phyloP scores from a whole-genome alignment of 441 rosid species.

The Bruguiera hainesii region DNA sequence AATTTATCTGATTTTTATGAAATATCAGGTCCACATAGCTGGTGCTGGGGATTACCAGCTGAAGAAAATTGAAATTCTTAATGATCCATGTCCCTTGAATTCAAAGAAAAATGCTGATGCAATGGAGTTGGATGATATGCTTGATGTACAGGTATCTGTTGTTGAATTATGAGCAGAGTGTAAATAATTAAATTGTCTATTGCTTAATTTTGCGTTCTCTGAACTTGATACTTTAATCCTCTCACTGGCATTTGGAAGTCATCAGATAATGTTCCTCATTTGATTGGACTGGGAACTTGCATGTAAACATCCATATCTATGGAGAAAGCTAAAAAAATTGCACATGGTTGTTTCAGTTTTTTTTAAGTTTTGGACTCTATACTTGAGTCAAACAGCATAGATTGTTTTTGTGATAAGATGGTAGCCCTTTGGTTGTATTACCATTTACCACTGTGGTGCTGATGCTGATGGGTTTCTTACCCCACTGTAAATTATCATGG shows the following conservation, averaged over 20 bases:
- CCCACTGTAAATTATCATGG: no score
- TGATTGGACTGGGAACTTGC: no score
- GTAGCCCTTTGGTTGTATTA: no score
- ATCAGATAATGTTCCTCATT: neutral
- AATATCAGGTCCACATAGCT: slow-evolving; percentile 72
- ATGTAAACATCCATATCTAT: no score
- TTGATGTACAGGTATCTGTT: slow-evolving; percentile 52
- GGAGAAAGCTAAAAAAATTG: no score
- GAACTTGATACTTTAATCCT: neutral
- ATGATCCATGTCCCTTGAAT: slow-evolving; percentile 71
- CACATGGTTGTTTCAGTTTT: no score
- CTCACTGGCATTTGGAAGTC: neutral
- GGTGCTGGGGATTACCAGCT: slow-evolving; percentile 94
- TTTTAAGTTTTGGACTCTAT: no score
- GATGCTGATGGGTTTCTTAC: neutral
- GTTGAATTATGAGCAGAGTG: neutral
- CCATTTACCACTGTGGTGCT: neutral
- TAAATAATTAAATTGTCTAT: neutral
- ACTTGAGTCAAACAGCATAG: no score
- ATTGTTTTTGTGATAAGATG: no score
- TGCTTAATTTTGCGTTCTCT: neutral
- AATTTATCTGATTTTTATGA: slow-evolving; percentile 17
- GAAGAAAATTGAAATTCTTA: slow-evolving; percentile 68
- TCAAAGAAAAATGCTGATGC: slow-evolving; percentile 56
- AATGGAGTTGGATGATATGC: slow-evolving; percentile 68